Percentiles rank a stretch among this genome's conserved stretches.
Evolutionary conservation across 345 rosid species (phyloP).

Genomic region (Eucalyptus pauciflora): DNA sequence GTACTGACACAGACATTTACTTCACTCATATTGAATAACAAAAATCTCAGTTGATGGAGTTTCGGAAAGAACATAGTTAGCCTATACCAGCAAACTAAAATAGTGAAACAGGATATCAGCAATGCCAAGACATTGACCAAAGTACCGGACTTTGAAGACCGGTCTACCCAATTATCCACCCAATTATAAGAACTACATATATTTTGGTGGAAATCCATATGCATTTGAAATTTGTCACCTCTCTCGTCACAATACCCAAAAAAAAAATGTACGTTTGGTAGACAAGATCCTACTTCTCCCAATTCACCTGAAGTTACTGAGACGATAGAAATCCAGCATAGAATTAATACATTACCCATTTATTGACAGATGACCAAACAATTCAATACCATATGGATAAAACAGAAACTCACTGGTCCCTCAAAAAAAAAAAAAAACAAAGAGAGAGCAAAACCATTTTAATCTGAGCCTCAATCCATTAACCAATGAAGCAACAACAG

Average conservation of each 20-base stretch:
- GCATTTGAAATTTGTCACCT: neutral
- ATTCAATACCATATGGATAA: neutral
- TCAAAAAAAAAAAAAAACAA: neutral
- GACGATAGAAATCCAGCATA: neutral
- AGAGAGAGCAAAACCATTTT: neutral
- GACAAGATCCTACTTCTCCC: neutral
- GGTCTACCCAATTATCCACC: neutral
- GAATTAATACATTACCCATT: neutral
- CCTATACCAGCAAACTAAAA: neutral
- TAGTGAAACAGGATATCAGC: neutral
- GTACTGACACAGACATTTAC: neutral
- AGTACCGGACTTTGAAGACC: neutral
- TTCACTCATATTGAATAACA: neutral
- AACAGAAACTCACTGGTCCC: neutral
- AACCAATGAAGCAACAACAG: neutral
- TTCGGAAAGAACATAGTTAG: neutral
- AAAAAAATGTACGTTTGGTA: neutral
- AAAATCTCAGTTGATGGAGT: neutral
- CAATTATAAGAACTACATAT: neutral
- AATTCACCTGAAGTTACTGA: neutral
- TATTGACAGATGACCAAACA: neutral
- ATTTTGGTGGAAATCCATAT: neutral
- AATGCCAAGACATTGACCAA: neutral
- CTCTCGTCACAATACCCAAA: neutral
- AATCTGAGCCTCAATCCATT: neutral